phyloP scores from a whole-genome alignment of 352 stramenopile species.

The Pseudoperonospora humuli region DNA sequence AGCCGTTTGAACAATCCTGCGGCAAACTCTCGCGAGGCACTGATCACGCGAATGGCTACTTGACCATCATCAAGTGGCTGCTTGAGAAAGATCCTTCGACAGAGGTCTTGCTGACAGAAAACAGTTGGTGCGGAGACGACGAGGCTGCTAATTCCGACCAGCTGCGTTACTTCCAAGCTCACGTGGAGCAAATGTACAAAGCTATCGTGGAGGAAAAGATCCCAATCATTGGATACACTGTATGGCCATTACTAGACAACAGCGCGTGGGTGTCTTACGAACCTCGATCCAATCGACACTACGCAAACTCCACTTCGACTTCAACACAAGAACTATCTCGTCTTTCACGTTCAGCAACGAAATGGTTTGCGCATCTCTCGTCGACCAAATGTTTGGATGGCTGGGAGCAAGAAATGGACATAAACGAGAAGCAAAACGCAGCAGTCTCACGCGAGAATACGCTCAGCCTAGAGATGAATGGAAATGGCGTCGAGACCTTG shows the following conservation, averaged over 20 bases:
- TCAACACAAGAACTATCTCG: constrained; percentile 22
- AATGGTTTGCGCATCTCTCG: constrained; percentile 47
- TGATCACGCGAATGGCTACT: constrained; percentile 42
- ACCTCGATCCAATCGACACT: constrained; percentile 45
- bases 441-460: constrained; percentile 3
- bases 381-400: constrained; percentile 53
- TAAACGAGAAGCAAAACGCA: constrained; percentile 6
- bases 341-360: constrained; percentile 36
- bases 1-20: constrained; percentile 28
- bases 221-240: constrained; percentile 87
- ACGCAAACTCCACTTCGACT: constrained; percentile 36
- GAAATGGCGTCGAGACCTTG: constrained; percentile 8
- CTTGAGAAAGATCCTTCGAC: constrained; percentile 38
- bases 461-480: constrained; percentile 2
- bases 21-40: constrained; percentile 21
- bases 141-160: constrained; percentile 45
- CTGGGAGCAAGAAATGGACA: constrained; percentile 4
- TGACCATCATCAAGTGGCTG: constrained; percentile 62
- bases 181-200: constrained; percentile 51
- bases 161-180: constrained; percentile 47
- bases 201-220: constrained; percentile 52
- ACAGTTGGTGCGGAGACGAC: constrained; percentile 51
- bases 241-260: constrained; percentile 92
- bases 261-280: constrained; percentile 89
- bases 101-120: constrained; percentile 59